These are phyloP conservation scores for Penicillium sp. DNA, from an alignment of 2,329 filamentous ascomycete species.

Conservation along the genomic window DNA sequence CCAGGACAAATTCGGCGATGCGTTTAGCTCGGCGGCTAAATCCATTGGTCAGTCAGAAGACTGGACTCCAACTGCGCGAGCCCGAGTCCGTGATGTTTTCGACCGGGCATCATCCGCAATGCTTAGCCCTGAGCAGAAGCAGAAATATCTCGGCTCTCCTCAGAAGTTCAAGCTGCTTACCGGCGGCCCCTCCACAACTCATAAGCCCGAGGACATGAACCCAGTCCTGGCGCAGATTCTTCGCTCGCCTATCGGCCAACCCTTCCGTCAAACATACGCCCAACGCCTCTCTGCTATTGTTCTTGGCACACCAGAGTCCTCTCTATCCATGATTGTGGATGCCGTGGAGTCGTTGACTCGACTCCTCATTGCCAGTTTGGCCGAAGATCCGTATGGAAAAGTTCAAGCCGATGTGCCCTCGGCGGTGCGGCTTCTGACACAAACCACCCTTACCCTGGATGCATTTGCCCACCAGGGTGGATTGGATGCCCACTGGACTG, in stretches of 20 bases:
- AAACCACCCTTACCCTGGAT: conserved; percentile 68
- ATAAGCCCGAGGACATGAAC: conserved; percentile 52
- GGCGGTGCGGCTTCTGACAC: conserved; percentile 72
- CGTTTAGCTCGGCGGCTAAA: conserved; percentile 47
- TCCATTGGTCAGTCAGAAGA: conserved; percentile 47
- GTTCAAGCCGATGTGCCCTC: conserved; percentile 77
- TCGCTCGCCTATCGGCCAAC: conserved; percentile 58
- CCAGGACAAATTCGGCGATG: conserved; percentile 40
- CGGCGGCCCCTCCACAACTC: conserved; percentile 29
- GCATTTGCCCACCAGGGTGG: conserved; percentile 55
- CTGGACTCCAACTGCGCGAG: conserved; percentile 45
- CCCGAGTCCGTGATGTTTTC: conserved; percentile 39
- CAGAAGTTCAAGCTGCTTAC: conserved; percentile 42
- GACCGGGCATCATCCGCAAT: conserved; percentile 42
- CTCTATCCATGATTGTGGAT: conserved; percentile 67
- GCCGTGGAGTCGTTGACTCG: conserved; percentile 68
- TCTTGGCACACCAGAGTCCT: conserved; percentile 71
- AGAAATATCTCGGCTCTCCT: conserved; percentile 37
- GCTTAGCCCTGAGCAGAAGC: conserved; percentile 43
- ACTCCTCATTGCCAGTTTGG: conserved; percentile 70
- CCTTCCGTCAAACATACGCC: conserved; percentile 70
- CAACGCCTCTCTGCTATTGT: conserved; percentile 66
- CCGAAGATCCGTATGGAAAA: conserved; percentile 79
- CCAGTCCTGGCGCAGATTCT: conserved; percentile 51
- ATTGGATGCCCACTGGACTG: conserved; percentile 72